Conservation (phyloP, 352 stramenopile genomes). For the Saprolegnia parasitica region DNA sequence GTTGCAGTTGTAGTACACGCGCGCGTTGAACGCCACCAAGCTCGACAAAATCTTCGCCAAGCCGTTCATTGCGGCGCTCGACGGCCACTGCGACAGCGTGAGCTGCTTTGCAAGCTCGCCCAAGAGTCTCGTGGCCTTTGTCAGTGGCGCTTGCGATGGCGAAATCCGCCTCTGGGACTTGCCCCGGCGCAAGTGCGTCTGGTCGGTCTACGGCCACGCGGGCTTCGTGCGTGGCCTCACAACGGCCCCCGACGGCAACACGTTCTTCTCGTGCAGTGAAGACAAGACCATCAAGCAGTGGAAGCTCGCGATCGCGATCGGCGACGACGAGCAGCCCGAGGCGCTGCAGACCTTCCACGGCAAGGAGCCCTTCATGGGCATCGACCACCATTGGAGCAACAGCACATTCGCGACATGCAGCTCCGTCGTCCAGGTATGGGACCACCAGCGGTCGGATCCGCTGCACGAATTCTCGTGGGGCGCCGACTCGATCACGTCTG, state of each 20-base stretch:
- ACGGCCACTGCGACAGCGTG: slow-evolving; percentile 96
- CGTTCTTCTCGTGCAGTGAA: slow-evolving; percentile 93
- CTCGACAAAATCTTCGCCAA: slow-evolving; percentile 99
- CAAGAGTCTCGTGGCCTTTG: slow-evolving; percentile 83
- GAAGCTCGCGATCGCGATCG: slow-evolving; percentile 62
- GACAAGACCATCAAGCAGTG: slow-evolving; percentile 95
- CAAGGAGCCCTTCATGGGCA: slow-evolving; percentile 86
- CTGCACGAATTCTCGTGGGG: slow-evolving; percentile 92
- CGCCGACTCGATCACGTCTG: slow-evolving; percentile 93
- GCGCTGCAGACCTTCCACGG: slow-evolving; percentile 69
- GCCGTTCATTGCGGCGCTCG: slow-evolving; percentile 95
- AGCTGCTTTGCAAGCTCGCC: slow-evolving; percentile 89
- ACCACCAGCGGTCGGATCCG: slow-evolving; percentile 88
- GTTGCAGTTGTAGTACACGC: slow-evolving; percentile 87
- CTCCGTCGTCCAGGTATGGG: slow-evolving; percentile 95
- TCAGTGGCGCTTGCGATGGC: slow-evolving; percentile 88
- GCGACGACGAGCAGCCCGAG: slow-evolving; percentile 65
- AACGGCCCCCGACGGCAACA: slow-evolving; percentile 62
- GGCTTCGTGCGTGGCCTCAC: slow-evolving; percentile 92
- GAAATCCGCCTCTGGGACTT: slow-evolving; percentile 98
- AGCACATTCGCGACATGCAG: slow-evolving; percentile 89
- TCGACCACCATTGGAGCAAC: slow-evolving; percentile 97
- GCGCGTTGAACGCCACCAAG: slow-evolving; percentile 96
- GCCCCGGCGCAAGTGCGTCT: slow-evolving; percentile 89
- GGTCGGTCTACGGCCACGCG: slow-evolving; percentile 89